These are phyloP conservation scores for Neodidymelliopsis sp. DNA, from an alignment of 2,329 filamentous ascomycete species.

Conservation along the genomic window DNA sequence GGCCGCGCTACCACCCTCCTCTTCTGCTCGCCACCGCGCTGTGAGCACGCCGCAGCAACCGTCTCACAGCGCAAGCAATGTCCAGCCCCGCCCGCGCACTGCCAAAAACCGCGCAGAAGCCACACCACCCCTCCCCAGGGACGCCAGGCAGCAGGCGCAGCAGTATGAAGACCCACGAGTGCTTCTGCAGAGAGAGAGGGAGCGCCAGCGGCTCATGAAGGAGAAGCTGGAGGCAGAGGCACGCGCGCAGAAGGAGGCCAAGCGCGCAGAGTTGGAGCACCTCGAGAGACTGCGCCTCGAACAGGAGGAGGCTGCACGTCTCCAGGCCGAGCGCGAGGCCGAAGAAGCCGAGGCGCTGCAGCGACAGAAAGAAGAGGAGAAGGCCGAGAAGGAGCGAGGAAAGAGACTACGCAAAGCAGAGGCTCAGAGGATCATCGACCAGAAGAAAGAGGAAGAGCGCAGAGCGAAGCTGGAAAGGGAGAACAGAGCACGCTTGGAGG, in stretches of 20 bases:
- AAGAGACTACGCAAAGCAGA: conserved; percentile 44
- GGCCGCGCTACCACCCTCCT: conserved; percentile 17
- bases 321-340: conserved; percentile 34
- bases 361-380: conserved; percentile 41
- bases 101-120: conserved; percentile 31
- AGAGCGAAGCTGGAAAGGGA: conserved; percentile 34
- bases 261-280: conserved; percentile 39
- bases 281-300: conserved; percentile 35
- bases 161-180: conserved; percentile 44
- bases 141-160: conserved; percentile 29
- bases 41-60: conserved; percentile 38
- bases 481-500: conserved; percentile 33
- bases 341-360: conserved; percentile 40
- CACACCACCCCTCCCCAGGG: conserved; percentile 25
- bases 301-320: conserved; percentile 41
- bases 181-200: conserved; percentile 42
- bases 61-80: conserved; percentile 28
- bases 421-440: conserved; percentile 32
- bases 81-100: conserved; percentile 37
- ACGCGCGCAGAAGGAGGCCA: conserved; percentile 38
- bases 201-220: conserved; percentile 41
- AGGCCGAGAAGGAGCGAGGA: conserved; percentile 42
- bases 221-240: conserved; percentile 45
- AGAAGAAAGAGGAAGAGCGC: conserved; percentile 42
- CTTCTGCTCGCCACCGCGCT: conserved; percentile 36